Conservation (phyloP, 306 rosid species). For the Vigna unguiculata region DNA sequence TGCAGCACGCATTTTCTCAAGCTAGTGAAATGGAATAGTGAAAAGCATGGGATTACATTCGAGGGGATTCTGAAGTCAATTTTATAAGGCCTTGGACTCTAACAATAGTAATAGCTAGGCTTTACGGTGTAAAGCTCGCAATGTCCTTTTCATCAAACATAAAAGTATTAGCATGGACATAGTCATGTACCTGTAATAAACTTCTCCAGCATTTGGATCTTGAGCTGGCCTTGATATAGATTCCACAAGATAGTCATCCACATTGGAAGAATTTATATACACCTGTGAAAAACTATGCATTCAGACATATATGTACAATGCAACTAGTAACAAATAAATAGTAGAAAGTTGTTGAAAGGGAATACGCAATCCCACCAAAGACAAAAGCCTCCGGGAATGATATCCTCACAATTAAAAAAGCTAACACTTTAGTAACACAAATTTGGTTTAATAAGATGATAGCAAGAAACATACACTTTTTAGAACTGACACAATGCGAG, state of each 20-base stretch:
- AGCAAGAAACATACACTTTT: conserved; percentile 70
- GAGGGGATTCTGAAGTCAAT: neutral
- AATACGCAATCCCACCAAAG: conserved; percentile 13
- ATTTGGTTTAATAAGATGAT: conserved; percentile 33
- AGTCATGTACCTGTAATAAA: conserved; percentile 75
- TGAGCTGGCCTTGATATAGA: conserved; percentile 89
- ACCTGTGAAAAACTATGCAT: conserved; percentile 57
- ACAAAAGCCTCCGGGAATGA: neutral
- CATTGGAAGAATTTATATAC: conserved; percentile 76
- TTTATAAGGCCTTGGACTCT: neutral
- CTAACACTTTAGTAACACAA: neutral
- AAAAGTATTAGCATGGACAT: neutral
- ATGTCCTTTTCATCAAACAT: neutral
- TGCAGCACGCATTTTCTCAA: neutral
- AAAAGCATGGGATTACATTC: neutral
- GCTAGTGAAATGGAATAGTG: neutral
- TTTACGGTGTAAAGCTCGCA: neutral
- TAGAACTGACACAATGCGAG: conserved; percentile 75
- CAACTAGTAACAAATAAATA: conserved; percentile 9
- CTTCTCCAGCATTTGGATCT: conserved; percentile 94
- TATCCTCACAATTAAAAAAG: conserved; percentile 5
- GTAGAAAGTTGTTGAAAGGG: conserved; percentile 22
- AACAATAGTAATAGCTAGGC: neutral
- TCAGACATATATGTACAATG: conserved; percentile 19
- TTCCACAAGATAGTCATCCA: conserved; percentile 91